These are phyloP conservation scores for Nicotiana obtusifolia DNA, from an alignment of 257 asterid species.

Conservation along the genomic window DNA sequence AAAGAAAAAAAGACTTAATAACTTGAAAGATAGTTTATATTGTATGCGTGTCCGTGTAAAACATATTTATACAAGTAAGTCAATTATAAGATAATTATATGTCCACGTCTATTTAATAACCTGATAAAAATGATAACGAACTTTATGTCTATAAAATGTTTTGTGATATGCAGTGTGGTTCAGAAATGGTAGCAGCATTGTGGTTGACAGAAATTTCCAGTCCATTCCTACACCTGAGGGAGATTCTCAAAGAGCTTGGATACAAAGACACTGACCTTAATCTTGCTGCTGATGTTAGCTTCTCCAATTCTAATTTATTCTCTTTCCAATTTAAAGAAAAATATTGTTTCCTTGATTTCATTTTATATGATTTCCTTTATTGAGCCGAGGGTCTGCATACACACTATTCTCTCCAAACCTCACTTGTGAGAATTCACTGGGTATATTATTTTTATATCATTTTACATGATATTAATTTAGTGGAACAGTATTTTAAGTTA, in stretches of 20 bases:
- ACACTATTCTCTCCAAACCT: too few relatives aligned
- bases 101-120: too few relatives aligned
- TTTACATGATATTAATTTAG: neutral
- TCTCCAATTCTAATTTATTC: neutral
- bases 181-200: conserved; percentile 80
- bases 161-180: conserved; percentile 52
- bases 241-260: conserved; percentile 80
- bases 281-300: conserved; percentile 80
- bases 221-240: conserved; percentile 82
- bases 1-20: too few relatives aligned
- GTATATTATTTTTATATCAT: too few relatives aligned
- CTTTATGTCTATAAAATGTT: neutral
- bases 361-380: neutral
- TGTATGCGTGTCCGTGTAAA: too few relatives aligned
- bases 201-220: conserved; percentile 84
- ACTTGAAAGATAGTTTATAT: too few relatives aligned
- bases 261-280: conserved; percentile 62
- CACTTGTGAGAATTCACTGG: too few relatives aligned
- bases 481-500: neutral
- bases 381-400: too few relatives aligned
- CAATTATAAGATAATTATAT: too few relatives aligned
- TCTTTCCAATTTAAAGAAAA: neutral
- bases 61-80: too few relatives aligned
- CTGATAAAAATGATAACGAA: too few relatives aligned
- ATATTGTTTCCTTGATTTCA: neutral